phyloP scores from a whole-genome alignment of 148 eudicot species.

The Rhododendron mucronatum region DNA sequence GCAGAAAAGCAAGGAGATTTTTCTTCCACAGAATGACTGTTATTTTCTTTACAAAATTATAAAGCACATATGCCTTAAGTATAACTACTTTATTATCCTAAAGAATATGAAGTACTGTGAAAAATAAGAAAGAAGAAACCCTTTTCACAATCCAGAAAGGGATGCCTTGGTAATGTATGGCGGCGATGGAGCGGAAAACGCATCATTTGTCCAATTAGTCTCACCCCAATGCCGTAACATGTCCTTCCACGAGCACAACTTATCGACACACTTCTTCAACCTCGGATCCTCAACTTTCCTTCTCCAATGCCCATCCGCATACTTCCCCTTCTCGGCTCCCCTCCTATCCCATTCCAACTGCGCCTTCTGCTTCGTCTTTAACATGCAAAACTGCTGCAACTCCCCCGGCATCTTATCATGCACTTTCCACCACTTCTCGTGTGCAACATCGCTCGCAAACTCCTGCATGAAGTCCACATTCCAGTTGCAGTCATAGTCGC shows the following conservation, averaged over 20 bases:
- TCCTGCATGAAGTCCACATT: slow-evolving; percentile 57
- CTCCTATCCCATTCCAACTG: slow-evolving; percentile 65
- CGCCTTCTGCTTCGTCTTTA: slow-evolving; percentile 62
- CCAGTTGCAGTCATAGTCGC: slow-evolving; percentile 79
- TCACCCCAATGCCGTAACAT: slow-evolving; percentile 84
- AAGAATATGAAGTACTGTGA: too few species aligned
- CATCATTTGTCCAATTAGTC: slow-evolving; percentile 45
- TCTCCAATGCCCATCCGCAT: slow-evolving; percentile 63
- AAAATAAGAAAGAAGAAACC: too few species aligned
- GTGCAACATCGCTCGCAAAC: slow-evolving; percentile 80
- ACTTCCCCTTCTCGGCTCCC: slow-evolving; percentile 57
- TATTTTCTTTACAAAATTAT: not conserved
- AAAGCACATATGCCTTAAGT: not conserved
- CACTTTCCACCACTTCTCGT: slow-evolving; percentile 72
- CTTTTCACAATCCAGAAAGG: too few species aligned
- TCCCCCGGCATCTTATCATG: slow-evolving; percentile 64
- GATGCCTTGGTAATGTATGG: too few species aligned
- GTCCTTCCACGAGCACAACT: slow-evolving; percentile 60
- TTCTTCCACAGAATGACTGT: not conserved
- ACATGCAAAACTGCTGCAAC: slow-evolving; percentile 50
- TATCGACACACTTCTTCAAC: slow-evolving; percentile 53
- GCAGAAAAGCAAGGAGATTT: not conserved
- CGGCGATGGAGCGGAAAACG: too few species aligned
- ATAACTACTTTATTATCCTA: not conserved
- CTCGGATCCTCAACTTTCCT: slow-evolving; percentile 40